Conservation (phyloP, 768 basidiomycete genomes). For the Tulasnella sp. region DNA sequence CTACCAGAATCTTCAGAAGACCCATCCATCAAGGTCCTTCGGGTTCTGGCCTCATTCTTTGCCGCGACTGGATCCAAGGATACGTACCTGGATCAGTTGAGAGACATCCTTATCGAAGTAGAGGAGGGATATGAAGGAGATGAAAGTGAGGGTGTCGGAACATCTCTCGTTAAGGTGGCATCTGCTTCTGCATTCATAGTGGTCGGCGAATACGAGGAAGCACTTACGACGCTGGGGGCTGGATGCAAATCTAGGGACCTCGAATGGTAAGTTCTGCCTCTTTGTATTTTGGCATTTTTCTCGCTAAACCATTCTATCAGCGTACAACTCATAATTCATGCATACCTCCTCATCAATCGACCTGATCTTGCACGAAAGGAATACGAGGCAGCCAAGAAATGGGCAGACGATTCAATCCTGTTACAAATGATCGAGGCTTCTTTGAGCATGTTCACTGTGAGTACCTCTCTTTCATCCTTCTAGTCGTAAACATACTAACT, state of each 20-base stretch:
- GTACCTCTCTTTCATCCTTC: slow-evolving; percentile 41
- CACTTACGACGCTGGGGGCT: slow-evolving; percentile 69
- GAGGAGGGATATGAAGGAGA: slow-evolving; percentile 61
- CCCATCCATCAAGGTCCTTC: slow-evolving; percentile 54
- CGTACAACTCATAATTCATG: slow-evolving; percentile 67
- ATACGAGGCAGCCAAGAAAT: slow-evolving; percentile 67
- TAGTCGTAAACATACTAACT: background rate
- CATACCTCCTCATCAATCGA: slow-evolving; percentile 83
- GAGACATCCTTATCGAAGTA: slow-evolving; percentile 76
- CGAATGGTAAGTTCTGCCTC: slow-evolving; percentile 57
- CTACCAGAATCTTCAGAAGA: slow-evolving; percentile 47
- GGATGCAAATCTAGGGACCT: slow-evolving; percentile 58
- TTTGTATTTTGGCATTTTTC: background rate
- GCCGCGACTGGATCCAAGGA: slow-evolving; percentile 34
- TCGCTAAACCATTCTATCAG: slow-evolving; percentile 29
- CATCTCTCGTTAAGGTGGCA: slow-evolving; percentile 58
- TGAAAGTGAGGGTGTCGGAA: slow-evolving; percentile 46
- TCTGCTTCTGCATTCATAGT: slow-evolving; percentile 79
- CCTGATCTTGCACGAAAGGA: slow-evolving; percentile 77
- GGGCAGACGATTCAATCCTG: slow-evolving; percentile 81
- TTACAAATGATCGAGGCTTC: slow-evolving; percentile 81
- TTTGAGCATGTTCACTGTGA: slow-evolving; percentile 60
- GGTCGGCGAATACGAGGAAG: slow-evolving; percentile 82
- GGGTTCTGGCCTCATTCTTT: slow-evolving; percentile 61
- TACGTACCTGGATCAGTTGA: slow-evolving; percentile 59